These are phyloP conservation scores for Plasmodium cynomolgi DNA, from an alignment of 169 alveolate genomes.

Conservation along the genomic window DNA sequence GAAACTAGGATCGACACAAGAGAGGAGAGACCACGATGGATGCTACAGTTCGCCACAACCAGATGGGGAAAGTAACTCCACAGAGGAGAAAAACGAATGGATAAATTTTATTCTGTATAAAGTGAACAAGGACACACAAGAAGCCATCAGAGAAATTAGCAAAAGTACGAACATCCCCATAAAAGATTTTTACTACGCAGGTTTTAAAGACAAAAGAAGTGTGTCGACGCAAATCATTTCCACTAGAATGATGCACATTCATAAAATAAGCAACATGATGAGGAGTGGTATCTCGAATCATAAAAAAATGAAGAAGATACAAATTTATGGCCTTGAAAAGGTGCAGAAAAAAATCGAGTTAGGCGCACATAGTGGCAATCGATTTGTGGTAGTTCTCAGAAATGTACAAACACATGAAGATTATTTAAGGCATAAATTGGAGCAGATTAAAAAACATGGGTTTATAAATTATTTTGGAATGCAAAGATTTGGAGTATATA, in stretches of 20 bases:
- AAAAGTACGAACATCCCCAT: constrained; percentile 57
- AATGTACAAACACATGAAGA: constrained; percentile 66
- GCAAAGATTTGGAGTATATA: constrained; percentile 75
- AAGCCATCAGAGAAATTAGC: constrained; percentile 71
- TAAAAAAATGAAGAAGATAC: constrained; percentile 13
- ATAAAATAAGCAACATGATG: constrained; percentile 7
- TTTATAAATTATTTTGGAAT: constrained; percentile 75
- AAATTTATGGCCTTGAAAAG: constrained; percentile 58
- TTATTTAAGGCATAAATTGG: constrained; percentile 52
- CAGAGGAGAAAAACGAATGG: constrained; percentile 31
- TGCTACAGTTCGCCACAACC: not conserved
- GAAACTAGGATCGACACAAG: not conserved
- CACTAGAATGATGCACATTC: not conserved
- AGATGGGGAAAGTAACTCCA: not conserved
- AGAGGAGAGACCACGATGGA: not conserved
- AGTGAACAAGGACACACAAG: constrained; percentile 75
- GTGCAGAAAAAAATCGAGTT: constrained; percentile 40
- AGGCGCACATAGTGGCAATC: constrained; percentile 73
- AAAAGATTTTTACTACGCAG: constrained; percentile 67
- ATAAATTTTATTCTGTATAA: constrained; percentile 49
- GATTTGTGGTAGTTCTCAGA: constrained; percentile 54
- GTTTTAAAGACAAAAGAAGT: constrained; percentile 74
- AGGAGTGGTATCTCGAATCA: not conserved
- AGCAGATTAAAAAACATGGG: constrained; percentile 60
- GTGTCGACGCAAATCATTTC: constrained; percentile 70